Evolutionary conservation across 768 basidiomycete species (phyloP), one percentile per base, ranked within the genome.

Genomic region (Suillus cothurnatus): DNA sequence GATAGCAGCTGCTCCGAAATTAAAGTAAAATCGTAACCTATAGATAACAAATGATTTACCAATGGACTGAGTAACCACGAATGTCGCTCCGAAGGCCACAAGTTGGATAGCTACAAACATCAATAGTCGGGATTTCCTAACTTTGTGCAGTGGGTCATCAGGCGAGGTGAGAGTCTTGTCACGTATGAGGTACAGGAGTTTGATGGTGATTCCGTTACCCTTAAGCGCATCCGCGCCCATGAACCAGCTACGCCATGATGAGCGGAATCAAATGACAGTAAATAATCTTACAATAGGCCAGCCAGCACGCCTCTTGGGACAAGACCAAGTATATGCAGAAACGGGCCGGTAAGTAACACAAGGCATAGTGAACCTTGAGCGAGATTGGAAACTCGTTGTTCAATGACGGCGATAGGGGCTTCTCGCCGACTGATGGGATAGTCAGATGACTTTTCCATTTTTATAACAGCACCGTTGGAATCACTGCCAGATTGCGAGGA

Each of bases 301-400:
- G 93, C 93, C 26, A 96, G 81, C 15, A 91, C 91, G 38, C 90
- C 88, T 74, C 93, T 81, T 0, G 95, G 94, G 64, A 97, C 92
- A 65, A 94, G 80, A 43, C 85, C 82, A 32, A 97, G 78, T 28
- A 96, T 81, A 69, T 92, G 90, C 53, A 97, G 75, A 73, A 97
- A 92, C 0, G 95, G 95, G 0, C 88, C 86, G 0, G 88, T 89
- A 67, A 97, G 86, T 26, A 95, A 82, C 21, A 94, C 87, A 8
- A 97, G 83, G 72, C 87, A 93, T 39, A 94, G 76, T 15, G 86
- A 76, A 26, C 96, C 94, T 75, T 97, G 92, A 0, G 88, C 90
- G 23, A 97, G 82, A 73, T 97, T 96, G 9, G 94, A 96, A 14
- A 94, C 87, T n/a, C 95, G 84, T 77, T 97, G 95, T 73, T 98